phyloP scores from a whole-genome alignment of 106 monocot genomes.

The Triglochin maritima region DNA sequence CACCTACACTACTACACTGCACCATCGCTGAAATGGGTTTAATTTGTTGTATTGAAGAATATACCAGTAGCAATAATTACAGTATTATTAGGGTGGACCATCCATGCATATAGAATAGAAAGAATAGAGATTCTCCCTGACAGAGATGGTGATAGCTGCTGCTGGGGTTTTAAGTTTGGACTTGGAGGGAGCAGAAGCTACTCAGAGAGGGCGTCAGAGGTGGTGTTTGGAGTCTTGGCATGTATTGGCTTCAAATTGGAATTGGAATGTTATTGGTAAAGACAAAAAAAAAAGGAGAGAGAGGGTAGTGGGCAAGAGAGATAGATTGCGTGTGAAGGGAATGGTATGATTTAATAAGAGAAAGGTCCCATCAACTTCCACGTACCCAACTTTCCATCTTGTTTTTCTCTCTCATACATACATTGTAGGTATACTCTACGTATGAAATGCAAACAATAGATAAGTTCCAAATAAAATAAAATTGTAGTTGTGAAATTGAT shows the following conservation, averaged over 20 bases:
- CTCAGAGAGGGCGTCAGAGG: not conserved
- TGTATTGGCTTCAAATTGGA: not conserved
- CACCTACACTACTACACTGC: not conserved
- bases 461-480: no score
- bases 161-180: not conserved
- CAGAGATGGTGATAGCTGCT: not conserved
- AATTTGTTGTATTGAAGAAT: conserved; percentile 1
- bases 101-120: not conserved
- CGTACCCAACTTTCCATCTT: not conserved
- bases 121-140: conserved; percentile 6
- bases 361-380: conserved; percentile 3
- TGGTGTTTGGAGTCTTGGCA: not conserved
- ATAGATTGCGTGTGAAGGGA: conserved; percentile 13
- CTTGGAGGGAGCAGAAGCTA: not conserved
- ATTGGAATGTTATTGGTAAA: conserved; percentile 16
- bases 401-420: not conserved
- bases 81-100: not conserved
- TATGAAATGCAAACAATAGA: no score
- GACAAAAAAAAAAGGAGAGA: not conserved
- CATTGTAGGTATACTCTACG: no score
- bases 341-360: conserved; percentile 10
- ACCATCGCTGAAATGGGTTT: not conserved
- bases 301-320: not conserved
- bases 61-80: not conserved
- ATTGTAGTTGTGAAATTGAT: no score